Percentiles rank a stretch among this genome's conserved stretches.
These are phyloP conservation scores for Sugiyamaella lignohabitans DNA, from an alignment of 805 yeast species.

Conservation along the genomic window DNA sequence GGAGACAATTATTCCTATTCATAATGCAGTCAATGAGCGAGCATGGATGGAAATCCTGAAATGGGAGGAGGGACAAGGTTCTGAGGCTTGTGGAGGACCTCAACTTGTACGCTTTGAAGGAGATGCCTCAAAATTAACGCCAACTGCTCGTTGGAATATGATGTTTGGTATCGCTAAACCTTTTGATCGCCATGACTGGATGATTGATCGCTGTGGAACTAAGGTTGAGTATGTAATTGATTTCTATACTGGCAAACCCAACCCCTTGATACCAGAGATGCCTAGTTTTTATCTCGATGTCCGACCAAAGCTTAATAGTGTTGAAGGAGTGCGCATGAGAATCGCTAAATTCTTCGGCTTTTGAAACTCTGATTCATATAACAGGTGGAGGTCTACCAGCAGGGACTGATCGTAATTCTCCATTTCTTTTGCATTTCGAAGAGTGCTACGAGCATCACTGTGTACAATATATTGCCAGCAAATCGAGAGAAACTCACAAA, in stretches of 20 bases:
- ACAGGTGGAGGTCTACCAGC: background rate
- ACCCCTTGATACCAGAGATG: constrained; percentile 39
- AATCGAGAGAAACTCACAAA: too few species aligned
- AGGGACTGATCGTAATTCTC: background rate
- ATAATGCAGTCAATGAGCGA: constrained; percentile 85
- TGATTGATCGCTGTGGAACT: constrained; percentile 74
- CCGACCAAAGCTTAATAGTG: constrained; percentile 77
- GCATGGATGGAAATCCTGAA: constrained; percentile 79
- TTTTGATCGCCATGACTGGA: constrained; percentile 97
- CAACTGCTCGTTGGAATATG: constrained; percentile 67
- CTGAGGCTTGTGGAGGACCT: constrained; percentile 67
- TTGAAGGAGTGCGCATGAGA: constrained; percentile 76
- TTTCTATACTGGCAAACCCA: constrained; percentile 62
- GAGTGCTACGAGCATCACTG: background rate
- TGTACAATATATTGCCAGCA: too few species aligned
- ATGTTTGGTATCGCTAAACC: constrained; percentile 67
- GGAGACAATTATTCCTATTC: constrained; percentile 89
- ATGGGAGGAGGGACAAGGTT: constrained; percentile 57
- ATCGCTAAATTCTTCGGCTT: constrained; percentile 46
- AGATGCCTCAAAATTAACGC: constrained; percentile 77
- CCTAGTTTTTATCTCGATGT: constrained; percentile 78
- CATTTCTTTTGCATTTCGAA: background rate
- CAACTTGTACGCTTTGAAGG: constrained; percentile 83
- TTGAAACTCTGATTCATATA: too few species aligned
- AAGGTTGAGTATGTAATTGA: constrained; percentile 88